Conservation (phyloP, 23 red algal species). For the Cyanidioschyzon merolae region DNA sequence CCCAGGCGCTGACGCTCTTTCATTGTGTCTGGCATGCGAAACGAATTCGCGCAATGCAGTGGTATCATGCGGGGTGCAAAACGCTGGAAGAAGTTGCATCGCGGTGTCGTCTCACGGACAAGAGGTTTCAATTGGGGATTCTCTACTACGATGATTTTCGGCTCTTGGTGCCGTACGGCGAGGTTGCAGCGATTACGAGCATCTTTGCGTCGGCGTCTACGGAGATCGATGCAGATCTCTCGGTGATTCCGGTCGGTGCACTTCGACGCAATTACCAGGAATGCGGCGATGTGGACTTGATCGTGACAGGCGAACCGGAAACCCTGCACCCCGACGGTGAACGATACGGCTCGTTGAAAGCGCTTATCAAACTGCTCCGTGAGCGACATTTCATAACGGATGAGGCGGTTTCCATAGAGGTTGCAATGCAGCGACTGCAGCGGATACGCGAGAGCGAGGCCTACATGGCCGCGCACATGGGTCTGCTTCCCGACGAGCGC, state of each 20-base stretch:
- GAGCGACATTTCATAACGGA: conserved; percentile 12
- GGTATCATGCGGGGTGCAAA: background rate
- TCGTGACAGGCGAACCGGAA: conserved; percentile 8
- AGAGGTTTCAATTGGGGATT: background rate
- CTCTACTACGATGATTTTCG: conserved; percentile 14
- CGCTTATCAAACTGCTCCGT: conserved; percentile 10
- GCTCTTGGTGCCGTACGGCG: background rate
- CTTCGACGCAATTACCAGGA: conserved; percentile 11
- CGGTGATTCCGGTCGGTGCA: conserved; percentile 8
- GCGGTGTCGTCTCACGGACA: background rate
- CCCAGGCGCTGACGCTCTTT: conserved; percentile 12
- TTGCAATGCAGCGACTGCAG: background rate
- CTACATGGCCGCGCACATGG: conserved; percentile 1
- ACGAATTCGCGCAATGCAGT: background rate
- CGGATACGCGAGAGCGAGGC: conserved; percentile 5
- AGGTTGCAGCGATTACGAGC: conserved; percentile 8
- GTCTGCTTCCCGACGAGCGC: background rate
- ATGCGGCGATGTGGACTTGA: background rate
- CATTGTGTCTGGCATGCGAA: conserved; percentile 14
- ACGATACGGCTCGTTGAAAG: background rate
- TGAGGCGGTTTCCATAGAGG: background rate
- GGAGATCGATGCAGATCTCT: conserved; percentile 16
- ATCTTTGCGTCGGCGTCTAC: conserved; percentile 10
- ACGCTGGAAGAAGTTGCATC: conserved; percentile 5
- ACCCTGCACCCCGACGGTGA: conserved; percentile 8